Percentiles rank a stretch among this genome's conserved stretches.
Conservation (phyloP, 139 green algal genomes). For the Chlorella sp. region DNA sequence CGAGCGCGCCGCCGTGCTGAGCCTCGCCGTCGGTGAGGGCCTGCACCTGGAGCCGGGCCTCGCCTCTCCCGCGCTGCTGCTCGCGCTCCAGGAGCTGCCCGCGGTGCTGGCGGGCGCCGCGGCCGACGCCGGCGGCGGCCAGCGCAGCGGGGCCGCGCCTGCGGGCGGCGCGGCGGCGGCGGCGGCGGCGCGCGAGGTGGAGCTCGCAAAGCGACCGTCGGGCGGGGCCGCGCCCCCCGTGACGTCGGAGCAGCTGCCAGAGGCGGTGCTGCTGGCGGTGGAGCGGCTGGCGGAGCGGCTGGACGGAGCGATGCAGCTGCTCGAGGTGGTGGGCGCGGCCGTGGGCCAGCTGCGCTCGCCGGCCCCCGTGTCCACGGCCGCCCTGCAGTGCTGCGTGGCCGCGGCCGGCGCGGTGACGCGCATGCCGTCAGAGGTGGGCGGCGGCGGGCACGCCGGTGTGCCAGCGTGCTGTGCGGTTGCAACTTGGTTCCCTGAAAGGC, state of each 20-base stretch:
- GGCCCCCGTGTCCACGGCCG: slow-evolving; percentile 21
- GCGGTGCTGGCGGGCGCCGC: slow-evolving; percentile 9
- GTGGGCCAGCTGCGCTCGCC: slow-evolving; percentile 26
- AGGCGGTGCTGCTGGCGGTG: slow-evolving; percentile 28
- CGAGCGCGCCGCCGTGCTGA: slow-evolving; percentile 31
- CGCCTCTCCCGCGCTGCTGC: slow-evolving; percentile 38
- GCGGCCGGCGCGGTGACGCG: slow-evolving; percentile 18
- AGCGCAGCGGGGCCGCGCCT: background rate
- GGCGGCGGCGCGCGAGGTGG: background rate
- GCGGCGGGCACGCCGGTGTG: too few species aligned
- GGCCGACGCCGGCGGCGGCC: background rate
- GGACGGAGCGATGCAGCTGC: slow-evolving; percentile 30
- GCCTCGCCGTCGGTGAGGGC: slow-evolving; percentile 20
- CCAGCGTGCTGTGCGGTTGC: too few species aligned
- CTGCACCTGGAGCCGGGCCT: slow-evolving; percentile 26
- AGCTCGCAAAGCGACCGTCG: too few species aligned
- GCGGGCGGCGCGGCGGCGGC: background rate
- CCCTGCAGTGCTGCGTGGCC: slow-evolving; percentile 38
- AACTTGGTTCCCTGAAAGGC: background rate
- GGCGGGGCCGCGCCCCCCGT: background rate
- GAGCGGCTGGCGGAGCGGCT: slow-evolving; percentile 32
- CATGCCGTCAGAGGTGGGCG: slow-evolving; percentile 17
- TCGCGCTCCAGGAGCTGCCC: slow-evolving; percentile 43
- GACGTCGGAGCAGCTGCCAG: slow-evolving; percentile 19
- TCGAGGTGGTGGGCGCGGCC: slow-evolving; percentile 38